These are phyloP conservation scores for Aristolochia fimbriata DNA, from an alignment of 164 flowering plant genomes.

Conservation along the genomic window DNA sequence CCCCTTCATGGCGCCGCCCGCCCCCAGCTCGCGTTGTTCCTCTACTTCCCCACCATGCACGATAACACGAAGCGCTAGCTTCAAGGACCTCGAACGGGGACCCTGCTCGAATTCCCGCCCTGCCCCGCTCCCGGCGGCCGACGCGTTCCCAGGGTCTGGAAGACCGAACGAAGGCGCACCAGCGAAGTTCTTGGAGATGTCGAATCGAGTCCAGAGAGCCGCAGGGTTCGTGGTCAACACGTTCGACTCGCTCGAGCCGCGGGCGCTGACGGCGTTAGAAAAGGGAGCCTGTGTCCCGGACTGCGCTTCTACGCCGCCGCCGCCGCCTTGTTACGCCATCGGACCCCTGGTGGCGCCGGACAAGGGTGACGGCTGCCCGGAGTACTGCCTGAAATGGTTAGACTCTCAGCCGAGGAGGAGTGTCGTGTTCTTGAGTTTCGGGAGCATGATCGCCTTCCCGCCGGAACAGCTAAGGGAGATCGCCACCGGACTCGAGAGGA, in stretches of 20 bases:
- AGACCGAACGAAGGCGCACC: slow-evolving; percentile 8
- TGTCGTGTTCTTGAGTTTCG: slow-evolving; percentile 39
- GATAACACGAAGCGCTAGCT: slow-evolving; percentile 4
- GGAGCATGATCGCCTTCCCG: slow-evolving; percentile 28
- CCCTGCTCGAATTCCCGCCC: slow-evolving; percentile 11
- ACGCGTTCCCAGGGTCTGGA: slow-evolving; percentile 10
- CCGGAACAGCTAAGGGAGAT: slow-evolving; percentile 28
- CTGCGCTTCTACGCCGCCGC: too few relatives aligned
- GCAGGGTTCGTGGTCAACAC: slow-evolving; percentile 25
- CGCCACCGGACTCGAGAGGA: slow-evolving; percentile 34
- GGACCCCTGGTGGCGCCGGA: slow-evolving; percentile 21
- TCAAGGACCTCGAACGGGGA: slow-evolving; percentile 2
- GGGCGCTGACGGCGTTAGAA: slow-evolving; percentile 8
- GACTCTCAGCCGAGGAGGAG: slow-evolving; percentile 27
- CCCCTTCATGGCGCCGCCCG: slow-evolving; percentile 16
- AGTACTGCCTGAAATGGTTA: slow-evolving; percentile 31
- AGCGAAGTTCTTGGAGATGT: not conserved
- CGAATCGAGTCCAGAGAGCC: not conserved
- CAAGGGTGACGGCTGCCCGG: not conserved
- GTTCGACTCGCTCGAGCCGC: slow-evolving; percentile 17
- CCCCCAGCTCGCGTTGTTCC: slow-evolving; percentile 4
- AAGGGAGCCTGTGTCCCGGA: slow-evolving; percentile 6
- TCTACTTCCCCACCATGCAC: slow-evolving; percentile 12
- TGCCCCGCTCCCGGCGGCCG: slow-evolving; percentile 9
- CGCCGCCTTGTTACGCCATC: slow-evolving; percentile 11